Evolutionary conservation across 2,329 filamentous ascomycete genomes (phyloP).

Genomic region (Ceratocystis smalleyi): DNA sequence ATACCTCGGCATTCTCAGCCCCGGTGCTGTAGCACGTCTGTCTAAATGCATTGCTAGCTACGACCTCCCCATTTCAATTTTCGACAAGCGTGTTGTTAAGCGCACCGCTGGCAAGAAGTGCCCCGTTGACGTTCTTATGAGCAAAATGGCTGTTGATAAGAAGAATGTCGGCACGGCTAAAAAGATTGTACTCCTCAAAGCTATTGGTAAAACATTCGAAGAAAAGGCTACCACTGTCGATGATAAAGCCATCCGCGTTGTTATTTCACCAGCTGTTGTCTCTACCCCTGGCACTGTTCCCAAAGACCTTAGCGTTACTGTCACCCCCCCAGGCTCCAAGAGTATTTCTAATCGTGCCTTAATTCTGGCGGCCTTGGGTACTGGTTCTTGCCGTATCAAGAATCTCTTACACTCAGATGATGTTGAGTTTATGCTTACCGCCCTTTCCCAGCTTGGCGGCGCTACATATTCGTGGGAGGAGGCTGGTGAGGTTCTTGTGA

Average conservation of each 20-base stretch:
- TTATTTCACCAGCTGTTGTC: constrained; percentile 63
- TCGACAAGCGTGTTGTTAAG: constrained; percentile 68
- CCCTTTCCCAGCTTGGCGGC: constrained; percentile 69
- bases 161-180: constrained; percentile 94
- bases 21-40: constrained; percentile 74
- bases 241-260: constrained; percentile 66
- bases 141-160: constrained; percentile 96
- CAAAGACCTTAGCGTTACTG: constrained; percentile 48
- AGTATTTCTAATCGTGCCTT: constrained; percentile 93
- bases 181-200: constrained; percentile 83
- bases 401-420: constrained; percentile 94
- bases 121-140: constrained; percentile 67
- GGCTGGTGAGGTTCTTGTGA: constrained; percentile 75
- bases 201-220: constrained; percentile 78
- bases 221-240: constrained; percentile 77
- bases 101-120: constrained; percentile 77
- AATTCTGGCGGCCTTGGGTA: constrained; percentile 79
- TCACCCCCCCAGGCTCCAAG: constrained; percentile 87
- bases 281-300: constrained; percentile 56
- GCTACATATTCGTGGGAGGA: constrained; percentile 90
- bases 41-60: constrained; percentile 93
- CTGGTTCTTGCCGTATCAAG: constrained; percentile 71
- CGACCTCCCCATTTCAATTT: constrained; percentile 68
- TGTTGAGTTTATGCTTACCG: constrained; percentile 91
- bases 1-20: constrained; percentile 69